Percentiles rank a stretch among this genome's conserved stretches.
Conservation (phyloP, 2,329 filamentous ascomycete species). For the Ilyonectria mors-panacis region DNA sequence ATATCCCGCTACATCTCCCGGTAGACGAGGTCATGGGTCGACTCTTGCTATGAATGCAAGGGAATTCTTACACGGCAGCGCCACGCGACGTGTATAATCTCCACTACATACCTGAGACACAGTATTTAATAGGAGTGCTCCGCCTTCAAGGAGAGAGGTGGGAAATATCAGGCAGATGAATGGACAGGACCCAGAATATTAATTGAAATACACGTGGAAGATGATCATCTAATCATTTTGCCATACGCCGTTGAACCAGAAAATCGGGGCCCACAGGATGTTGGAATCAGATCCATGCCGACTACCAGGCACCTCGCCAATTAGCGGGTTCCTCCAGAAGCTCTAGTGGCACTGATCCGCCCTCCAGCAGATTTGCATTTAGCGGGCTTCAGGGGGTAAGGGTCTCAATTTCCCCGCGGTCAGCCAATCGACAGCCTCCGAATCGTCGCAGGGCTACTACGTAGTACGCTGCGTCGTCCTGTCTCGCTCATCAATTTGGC, state of each 20-base stretch:
- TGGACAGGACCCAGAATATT: not conserved
- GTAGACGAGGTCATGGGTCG: not conserved
- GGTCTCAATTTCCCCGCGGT: conserved; percentile 40
- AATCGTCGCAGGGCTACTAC: conserved; percentile 40
- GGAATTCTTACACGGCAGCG: not conserved
- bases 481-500: conserved; percentile 24
- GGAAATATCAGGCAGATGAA: not conserved
- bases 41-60: not conserved
- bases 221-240: conserved; percentile 1
- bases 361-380: conserved; percentile 23
- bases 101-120: not conserved
- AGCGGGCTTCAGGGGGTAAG: conserved; percentile 27
- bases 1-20: not conserved
- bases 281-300: conserved; percentile 21
- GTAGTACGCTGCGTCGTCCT: conserved; percentile 24
- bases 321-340: conserved; percentile 12
- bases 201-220: conserved; percentile 9
- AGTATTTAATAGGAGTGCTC: not conserved
- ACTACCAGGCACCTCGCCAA: conserved; percentile 25
- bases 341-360: conserved; percentile 11
- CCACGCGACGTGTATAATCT: not conserved
- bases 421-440: conserved; percentile 44
- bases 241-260: conserved; percentile 6
- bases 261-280: conserved; percentile 11
- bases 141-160: not conserved